Base-by-base conservation (phyloP, 2,329 filamentous ascomycete species). In the Pseudogymnoascus sp. region DNA sequence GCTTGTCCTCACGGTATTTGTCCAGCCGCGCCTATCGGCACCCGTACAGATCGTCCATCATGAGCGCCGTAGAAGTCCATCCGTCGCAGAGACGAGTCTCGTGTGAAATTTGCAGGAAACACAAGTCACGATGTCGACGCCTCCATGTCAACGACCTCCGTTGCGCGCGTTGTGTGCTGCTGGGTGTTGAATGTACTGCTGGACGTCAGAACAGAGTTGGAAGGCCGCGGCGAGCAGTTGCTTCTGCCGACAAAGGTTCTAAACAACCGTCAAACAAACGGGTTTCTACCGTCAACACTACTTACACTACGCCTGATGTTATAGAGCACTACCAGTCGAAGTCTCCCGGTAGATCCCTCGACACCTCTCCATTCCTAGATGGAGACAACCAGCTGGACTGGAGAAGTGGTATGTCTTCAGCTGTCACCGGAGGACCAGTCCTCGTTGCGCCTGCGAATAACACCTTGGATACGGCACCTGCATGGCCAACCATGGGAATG, bases 101-200 rank as follows among this genome's bases (percentile, higher is more conserved):
- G 26, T 58, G 49, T 35, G 26, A 58, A 58, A 19, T 35, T 35
- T 58, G 49, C 21, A 58, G 49, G 31, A 58, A 35, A 35, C 26
- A 35, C 49, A 58, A 58, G 16, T 29, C 49, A 35, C 23, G 49
- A 58, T 58, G 49, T 58, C 49, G 31, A 58, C 49, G 49, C 49
- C 23, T 58, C n/a, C 23, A 58, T 29, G 26, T 29, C 14, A 58
- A 58, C 49, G 49, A 58, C 31, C 26, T 35, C 49, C 23, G 31
- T 29, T 58, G 49, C 31, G 49, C 49, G 14, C 21, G 49, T 29
- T 58, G 49, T 21, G 31, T 35, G 49, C 23, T 58, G 49, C 49
- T 58, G 14, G 26, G 31, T 29, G 31, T 58, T 19, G 49, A 58
- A 29, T 58, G 49, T 35, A 58, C 49, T 58, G 26, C 49, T 35